Conservation (phyloP, 345 rosid species). For the Excoecaria agallocha region DNA sequence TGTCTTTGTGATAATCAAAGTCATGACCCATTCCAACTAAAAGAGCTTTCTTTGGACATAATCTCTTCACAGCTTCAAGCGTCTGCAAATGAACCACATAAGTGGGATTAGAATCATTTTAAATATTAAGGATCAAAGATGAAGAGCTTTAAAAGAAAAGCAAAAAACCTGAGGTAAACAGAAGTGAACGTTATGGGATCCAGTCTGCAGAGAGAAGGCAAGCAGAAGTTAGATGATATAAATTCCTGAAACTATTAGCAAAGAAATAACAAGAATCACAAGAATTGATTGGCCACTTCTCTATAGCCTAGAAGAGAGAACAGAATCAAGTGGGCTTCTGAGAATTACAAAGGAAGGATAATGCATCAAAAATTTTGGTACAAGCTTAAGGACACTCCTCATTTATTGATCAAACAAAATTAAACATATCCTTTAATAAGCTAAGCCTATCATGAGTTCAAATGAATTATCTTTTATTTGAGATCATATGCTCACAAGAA, state of each 20-base stretch:
- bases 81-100: constrained; percentile 43
- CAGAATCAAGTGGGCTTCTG: not conserved
- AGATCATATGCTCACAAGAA: too few relatives aligned
- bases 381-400: too few relatives aligned
- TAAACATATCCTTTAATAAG: too few relatives aligned
- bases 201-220: constrained; percentile 43
- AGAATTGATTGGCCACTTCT: not conserved
- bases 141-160: not conserved
- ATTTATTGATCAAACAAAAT: too few relatives aligned
- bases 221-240: not conserved
- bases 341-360: not conserved
- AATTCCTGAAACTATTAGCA: constrained; percentile 11
- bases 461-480: too few relatives aligned
- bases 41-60: constrained; percentile 78
- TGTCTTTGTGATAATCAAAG: constrained; percentile 83
- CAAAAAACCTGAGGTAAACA: constrained; percentile 85
- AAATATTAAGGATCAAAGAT: not conserved
- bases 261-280: not conserved
- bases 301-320: not conserved
- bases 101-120: not conserved
- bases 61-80: constrained; percentile 77
- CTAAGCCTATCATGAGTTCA: too few relatives aligned
- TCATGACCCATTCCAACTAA: constrained; percentile 88
- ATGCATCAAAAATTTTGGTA: not conserved
- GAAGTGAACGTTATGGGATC: constrained; percentile 76